Base-by-base conservation (phyloP, 2,329 filamentous ascomycete species). In the Aureobasidium sp. region DNA sequence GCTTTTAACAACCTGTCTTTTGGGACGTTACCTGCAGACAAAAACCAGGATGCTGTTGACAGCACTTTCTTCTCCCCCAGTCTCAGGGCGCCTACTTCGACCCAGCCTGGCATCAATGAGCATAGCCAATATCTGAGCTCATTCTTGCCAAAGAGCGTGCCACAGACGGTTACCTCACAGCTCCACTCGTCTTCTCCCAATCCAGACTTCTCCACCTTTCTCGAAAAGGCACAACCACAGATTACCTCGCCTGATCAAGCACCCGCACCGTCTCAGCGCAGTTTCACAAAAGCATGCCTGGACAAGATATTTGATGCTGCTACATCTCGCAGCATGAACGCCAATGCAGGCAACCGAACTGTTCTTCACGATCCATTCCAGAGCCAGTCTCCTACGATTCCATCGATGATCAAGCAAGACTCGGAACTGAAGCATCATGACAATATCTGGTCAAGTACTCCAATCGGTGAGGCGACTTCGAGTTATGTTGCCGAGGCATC, bases 301-400 rank as follows among this genome's bases (percentile, higher is more conserved):
- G 63, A 65, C 37, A 70, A 71, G 63, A 49, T 63, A 9, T 57
- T 41, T 12, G 27, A 55, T 25, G 31, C 47, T 25, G 45, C 62
- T 27, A 6, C 55, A 17, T 22, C 45, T 47, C 62, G 62, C 39
- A 56, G 42, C 39, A 41, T 12, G 6, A 31, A 14, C 20, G 20
- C 6, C 25, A 34, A 9, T 31, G 27, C 44, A 27, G 37, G 36
- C 11, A 5, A 47, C 20, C 56, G 72, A 17, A 69, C 67, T 17
- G 71, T 74, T 20, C 66, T 71, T 20, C 67, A 70, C 48, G 70
- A 74, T 55, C 70, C 72, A 5, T 68, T 73, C 22, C 68, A 64
- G 31, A 65, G 29, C 14, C 42, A 63, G 42, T 25, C 57, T n/a
- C 8, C 44, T 15, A 29, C 25, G 45, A 17, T n/a, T 29, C 27